Evolutionary conservation across 2,329 filamentous ascomycete genomes (phyloP), one percentile per base, ranked within the genome.

Genomic region (Colletotrichum orbiculare): DNA sequence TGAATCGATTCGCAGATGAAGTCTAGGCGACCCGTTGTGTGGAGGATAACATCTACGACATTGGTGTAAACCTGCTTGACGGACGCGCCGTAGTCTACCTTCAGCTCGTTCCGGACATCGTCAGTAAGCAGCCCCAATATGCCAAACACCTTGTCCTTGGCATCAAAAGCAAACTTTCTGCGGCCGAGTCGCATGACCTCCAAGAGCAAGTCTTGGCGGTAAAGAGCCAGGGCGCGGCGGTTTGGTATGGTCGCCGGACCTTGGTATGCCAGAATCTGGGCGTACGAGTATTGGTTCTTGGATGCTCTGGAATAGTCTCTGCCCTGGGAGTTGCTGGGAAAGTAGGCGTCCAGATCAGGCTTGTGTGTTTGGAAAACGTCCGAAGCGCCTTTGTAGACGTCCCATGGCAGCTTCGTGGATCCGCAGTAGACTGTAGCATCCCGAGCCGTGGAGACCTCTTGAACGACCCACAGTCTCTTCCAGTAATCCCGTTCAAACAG

Each of bases 401-500:
- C 55, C 54, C 70, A 70, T 2, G 71, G 67, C 8, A 75, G 65
- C 1, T 38, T 35, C 34, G 45, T 67, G 38, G 64, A 25, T 8
- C 73, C 73, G 49, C 73, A 75, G 48, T 74, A 73, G 9, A 75
- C 71, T 4, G 34, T 64, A 38, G 72, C 63, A 0, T 54, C 11
- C 3, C 11, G 58, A 0, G 72, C 73, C 42, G 72, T 72, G 56
- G 69, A 68, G 13, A 75, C 67, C 56, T 76, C 74, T 54, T 75
- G 74, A 5, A 75, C 70, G 1, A 76, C 71, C 73, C 75, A 77
- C 0, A 79, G 48, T 17, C 77, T 66, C 9, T 62, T 69, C 76
- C 76, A 79, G 63, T 78, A 79, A 11, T 75, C 70, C 54, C 72
- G 69, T 35, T 78, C 72, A 33, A 78, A 78, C 1, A 78, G 64